Conservation (phyloP, 2,329 filamentous ascomycete genomes). For the Cercospora brassicicola region DNA sequence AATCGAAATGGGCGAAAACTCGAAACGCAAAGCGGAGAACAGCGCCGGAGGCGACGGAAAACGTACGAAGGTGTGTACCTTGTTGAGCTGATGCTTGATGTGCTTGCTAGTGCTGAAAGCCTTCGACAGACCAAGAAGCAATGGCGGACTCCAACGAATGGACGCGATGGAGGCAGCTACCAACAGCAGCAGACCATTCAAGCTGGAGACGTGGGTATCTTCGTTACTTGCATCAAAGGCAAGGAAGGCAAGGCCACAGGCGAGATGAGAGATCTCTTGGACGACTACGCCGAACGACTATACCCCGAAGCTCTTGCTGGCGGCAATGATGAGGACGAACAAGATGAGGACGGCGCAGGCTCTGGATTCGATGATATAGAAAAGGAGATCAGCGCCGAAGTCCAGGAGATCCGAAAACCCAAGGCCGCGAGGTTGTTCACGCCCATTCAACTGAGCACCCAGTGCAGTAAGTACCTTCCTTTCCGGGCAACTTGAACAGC, state of each 20-base stretch:
- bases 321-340: constrained; percentile 35
- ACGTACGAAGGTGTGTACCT: neutral
- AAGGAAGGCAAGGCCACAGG: constrained; percentile 68
- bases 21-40: constrained; percentile 12
- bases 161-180: constrained; percentile 27
- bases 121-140: constrained; percentile 35
- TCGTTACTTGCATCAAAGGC: constrained; percentile 72
- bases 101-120: neutral
- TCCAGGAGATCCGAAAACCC: constrained; percentile 62
- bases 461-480: constrained; percentile 49
- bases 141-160: constrained; percentile 45
- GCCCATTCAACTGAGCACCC: constrained; percentile 56
- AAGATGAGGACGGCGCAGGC: constrained; percentile 38
- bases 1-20: constrained; percentile 8
- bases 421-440: constrained; percentile 53
- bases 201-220: constrained; percentile 71
- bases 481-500: neutral
- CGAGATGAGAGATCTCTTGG: constrained; percentile 66
- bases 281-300: constrained; percentile 64
- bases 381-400: constrained; percentile 68
- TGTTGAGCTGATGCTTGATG: neutral
- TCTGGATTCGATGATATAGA: constrained; percentile 63
- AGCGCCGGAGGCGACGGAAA: neutral
- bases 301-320: constrained; percentile 43
- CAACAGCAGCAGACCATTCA: constrained; percentile 51